Conservation (phyloP, 495 filamentous ascomycete species). For the Aspergillus sclerotioniger region DNA sequence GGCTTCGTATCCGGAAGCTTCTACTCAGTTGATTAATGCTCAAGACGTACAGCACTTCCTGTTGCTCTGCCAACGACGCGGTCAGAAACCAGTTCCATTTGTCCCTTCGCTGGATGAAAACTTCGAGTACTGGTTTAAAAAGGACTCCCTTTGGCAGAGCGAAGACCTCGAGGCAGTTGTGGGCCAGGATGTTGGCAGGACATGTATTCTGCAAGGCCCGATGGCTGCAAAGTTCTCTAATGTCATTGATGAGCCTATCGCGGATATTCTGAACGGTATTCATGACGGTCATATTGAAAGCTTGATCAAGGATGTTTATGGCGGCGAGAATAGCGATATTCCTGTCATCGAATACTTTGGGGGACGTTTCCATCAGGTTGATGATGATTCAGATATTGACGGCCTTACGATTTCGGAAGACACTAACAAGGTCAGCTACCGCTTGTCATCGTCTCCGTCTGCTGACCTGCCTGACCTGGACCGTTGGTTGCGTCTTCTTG, state of each 20-base stretch:
- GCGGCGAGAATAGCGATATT: constrained; percentile 65
- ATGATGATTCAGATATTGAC: constrained; percentile 66
- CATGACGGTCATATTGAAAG: constrained; percentile 81
- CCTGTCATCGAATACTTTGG: constrained; percentile 94
- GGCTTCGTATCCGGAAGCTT: constrained; percentile 77
- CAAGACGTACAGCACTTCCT: constrained; percentile 97
- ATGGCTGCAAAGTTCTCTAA: constrained; percentile 90
- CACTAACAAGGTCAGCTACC: constrained; percentile 71
- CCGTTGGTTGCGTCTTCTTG: constrained; percentile 82
- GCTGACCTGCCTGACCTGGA: constrained; percentile 72
- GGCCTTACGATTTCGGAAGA: constrained; percentile 77
- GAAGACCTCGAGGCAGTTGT: constrained; percentile 96
- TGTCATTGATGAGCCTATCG: constrained; percentile 83
- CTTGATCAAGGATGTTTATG: constrained; percentile 78
- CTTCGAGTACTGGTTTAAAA: constrained; percentile 99
- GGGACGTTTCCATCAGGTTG: constrained; percentile 61
- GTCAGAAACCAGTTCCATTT: constrained; percentile 96
- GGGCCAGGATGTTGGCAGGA: constrained; percentile 89
- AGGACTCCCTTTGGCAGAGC: constrained; percentile 99
- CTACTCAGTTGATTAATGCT: constrained; percentile 90
- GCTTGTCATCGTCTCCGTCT: constrained; percentile 68
- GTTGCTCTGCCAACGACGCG: constrained; percentile 84
- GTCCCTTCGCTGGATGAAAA: constrained; percentile 90
- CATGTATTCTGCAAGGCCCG: constrained; percentile 93
- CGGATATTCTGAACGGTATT: constrained; percentile 87